Evolutionary conservation across 306 rosid species (phyloP).

Genomic region (Cicer arietinum): DNA sequence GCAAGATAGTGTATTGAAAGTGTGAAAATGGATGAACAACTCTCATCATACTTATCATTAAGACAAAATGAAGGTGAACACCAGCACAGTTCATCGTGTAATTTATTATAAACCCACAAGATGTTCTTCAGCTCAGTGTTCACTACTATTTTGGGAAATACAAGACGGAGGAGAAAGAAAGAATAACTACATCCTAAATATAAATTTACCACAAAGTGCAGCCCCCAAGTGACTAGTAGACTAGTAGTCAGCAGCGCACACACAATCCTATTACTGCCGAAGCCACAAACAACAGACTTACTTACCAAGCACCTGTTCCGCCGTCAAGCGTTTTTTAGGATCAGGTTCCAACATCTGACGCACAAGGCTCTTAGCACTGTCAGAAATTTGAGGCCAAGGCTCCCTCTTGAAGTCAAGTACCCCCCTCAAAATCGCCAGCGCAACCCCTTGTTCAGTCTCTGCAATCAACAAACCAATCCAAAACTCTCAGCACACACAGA

Average conservation of each 20-base stretch:
- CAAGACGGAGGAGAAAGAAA: background rate
- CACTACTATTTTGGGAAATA: background rate
- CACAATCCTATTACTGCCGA: background rate
- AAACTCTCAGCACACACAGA: slow-evolving; percentile 23
- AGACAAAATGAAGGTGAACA: slow-evolving; percentile 23
- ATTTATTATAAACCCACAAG: background rate
- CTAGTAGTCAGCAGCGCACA: slow-evolving; percentile 22
- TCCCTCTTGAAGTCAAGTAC: slow-evolving; percentile 95
- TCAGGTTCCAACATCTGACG: slow-evolving; percentile 91
- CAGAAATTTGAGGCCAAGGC: slow-evolving; percentile 99
- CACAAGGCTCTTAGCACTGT: slow-evolving; percentile 93
- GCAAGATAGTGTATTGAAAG: background rate
- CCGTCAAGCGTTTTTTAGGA: slow-evolving; percentile 87
- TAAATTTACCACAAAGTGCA: background rate
- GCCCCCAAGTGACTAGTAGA: slow-evolving; percentile 1
- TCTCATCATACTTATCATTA: background rate
- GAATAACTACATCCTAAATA: background rate
- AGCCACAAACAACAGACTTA: slow-evolving; percentile 35
- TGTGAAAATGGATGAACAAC: background rate
- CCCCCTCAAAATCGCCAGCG: slow-evolving; percentile 96
- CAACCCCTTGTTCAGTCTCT: slow-evolving; percentile 96
- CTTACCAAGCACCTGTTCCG: slow-evolving; percentile 98
- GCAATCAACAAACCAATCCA: slow-evolving; percentile 36
- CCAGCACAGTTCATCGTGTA: background rate
- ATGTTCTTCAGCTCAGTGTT: background rate